Percentiles rank a stretch among this genome's conserved stretches.
phyloP scores from a whole-genome alignment of 73 alveolate genomes.

The Paramecium sonneborni region DNA sequence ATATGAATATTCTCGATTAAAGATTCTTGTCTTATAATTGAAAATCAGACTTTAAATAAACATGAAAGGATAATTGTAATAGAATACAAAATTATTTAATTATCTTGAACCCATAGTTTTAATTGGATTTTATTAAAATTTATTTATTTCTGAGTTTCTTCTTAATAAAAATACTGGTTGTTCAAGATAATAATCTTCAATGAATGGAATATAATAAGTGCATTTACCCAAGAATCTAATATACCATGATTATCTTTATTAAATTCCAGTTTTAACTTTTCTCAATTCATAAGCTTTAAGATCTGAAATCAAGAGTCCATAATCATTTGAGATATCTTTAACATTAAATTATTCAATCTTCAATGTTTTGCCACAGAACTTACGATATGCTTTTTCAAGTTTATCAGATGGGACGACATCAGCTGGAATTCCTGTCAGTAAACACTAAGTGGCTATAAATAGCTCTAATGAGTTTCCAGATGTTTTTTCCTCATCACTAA shows the following conservation, averaged over 20 bases:
- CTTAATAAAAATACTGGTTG: constrained; percentile 25
- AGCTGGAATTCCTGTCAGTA: constrained; percentile 21
- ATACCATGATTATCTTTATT: constrained; percentile 21
- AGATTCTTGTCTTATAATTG: background rate
- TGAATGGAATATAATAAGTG: background rate
- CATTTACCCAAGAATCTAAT: constrained; percentile 17
- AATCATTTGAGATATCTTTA: constrained; percentile 36
- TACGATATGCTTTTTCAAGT: background rate
- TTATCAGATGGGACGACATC: constrained; percentile 5
- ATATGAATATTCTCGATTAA: constrained; percentile 5
- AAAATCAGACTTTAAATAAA: background rate
- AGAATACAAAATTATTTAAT: background rate
- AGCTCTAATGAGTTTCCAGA: constrained; percentile 26
- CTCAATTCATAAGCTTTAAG: constrained; percentile 14
- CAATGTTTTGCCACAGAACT: background rate
- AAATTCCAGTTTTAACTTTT: background rate
- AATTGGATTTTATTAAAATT: constrained; percentile 19
- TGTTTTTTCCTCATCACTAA: constrained; percentile 16
- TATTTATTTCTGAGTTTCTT: background rate
- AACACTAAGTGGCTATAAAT: constrained; percentile 13
- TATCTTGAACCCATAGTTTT: background rate
- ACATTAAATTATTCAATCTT: background rate
- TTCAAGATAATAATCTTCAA: constrained; percentile 36
- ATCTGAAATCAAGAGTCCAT: constrained; percentile 15
- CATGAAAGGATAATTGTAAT: constrained; percentile 5